Percentiles rank a stretch among this genome's conserved stretches.
Evolutionary conservation across 345 rosid genomes (phyloP).

Genomic region (Pugionium cornutum): DNA sequence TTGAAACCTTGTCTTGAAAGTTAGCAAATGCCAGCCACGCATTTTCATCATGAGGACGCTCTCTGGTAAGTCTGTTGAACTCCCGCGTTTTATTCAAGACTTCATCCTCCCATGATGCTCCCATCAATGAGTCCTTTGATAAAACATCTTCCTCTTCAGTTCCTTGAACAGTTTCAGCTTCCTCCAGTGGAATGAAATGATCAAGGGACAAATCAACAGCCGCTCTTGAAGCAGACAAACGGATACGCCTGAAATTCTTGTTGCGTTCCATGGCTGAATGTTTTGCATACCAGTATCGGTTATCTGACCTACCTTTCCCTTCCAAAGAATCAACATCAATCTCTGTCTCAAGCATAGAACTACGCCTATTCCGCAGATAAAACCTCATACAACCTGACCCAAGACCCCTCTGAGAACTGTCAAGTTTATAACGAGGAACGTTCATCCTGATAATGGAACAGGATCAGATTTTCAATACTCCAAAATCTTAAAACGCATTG

Average conservation of each 20-base stretch:
- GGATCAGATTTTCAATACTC: background rate
- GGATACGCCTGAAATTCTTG: constrained; percentile 61
- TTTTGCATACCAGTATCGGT: constrained; percentile 86
- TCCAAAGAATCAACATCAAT: constrained; percentile 71
- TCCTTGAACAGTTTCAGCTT: constrained; percentile 39
- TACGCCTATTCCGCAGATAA: constrained; percentile 41
- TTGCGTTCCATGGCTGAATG: constrained; percentile 68
- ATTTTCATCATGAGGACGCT: constrained; percentile 73
- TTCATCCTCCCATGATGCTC: constrained; percentile 96
- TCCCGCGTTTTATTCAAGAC: constrained; percentile 74
- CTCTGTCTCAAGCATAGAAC: constrained; percentile 56
- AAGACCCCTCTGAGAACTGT: constrained; percentile 42
- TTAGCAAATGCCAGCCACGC: constrained; percentile 84
- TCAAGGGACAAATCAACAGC: constrained; percentile 38
- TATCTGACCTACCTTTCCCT: constrained; percentile 58
- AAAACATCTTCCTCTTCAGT: constrained; percentile 39
- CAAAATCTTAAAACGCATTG: background rate
- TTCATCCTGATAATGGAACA: constrained; percentile 63
- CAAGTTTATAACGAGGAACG: constrained; percentile 71
- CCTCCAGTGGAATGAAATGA: constrained; percentile 67
- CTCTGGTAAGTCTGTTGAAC: constrained; percentile 75
- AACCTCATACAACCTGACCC: constrained; percentile 43
- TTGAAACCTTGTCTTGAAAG: constrained; percentile 81
- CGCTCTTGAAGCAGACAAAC: constrained; percentile 46
- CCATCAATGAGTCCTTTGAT: constrained; percentile 42